Percentiles rank a stretch among this genome's conserved stretches.
Evolutionary conservation across 768 basidiomycete species (phyloP).

Genomic region (Leccinum longicurvipes): DNA sequence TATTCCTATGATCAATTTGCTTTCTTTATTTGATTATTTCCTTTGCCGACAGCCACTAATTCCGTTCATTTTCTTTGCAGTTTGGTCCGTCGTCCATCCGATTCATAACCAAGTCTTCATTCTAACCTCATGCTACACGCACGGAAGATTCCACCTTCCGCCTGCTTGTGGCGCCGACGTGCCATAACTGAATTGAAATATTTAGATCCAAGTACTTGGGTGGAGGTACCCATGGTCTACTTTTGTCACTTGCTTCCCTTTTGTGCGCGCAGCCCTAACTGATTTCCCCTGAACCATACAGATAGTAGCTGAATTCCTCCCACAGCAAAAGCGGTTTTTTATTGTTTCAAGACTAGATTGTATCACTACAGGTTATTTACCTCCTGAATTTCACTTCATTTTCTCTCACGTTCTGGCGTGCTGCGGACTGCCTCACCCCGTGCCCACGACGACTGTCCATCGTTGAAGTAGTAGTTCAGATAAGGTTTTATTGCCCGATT

Average conservation of each 20-base stretch:
- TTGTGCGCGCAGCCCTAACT: background rate
- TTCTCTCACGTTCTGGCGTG: slow-evolving; percentile 20
- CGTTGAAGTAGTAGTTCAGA: slow-evolving; percentile 10
- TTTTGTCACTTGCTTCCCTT: background rate
- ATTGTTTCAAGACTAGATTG: slow-evolving; percentile 1
- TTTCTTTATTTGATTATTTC: background rate
- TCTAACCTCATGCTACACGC: slow-evolving; percentile 9
- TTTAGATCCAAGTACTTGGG: background rate
- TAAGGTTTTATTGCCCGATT: slow-evolving; percentile 20
- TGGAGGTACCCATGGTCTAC: background rate
- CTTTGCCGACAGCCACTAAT: background rate
- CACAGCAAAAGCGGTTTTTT: slow-evolving; percentile 7
- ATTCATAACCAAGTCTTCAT: slow-evolving; percentile 1
- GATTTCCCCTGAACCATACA: background rate
- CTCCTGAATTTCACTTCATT: slow-evolving; percentile 6
- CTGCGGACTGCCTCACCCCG: slow-evolving; percentile 8
- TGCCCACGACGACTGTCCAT: slow-evolving; percentile 15
- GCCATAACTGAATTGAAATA: slow-evolving; percentile 6
- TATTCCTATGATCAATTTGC: slow-evolving; percentile 4
- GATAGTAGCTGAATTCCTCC: background rate
- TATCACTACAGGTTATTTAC: background rate
- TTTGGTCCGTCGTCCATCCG: slow-evolving; percentile 2
- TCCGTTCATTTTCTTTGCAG: background rate
- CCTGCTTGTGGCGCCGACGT: slow-evolving; percentile 1
- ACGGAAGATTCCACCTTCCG: slow-evolving; percentile 1